Base-by-base conservation (phyloP, 1,139 yeast species). In the Arxiozyma slooffiae region DNA sequence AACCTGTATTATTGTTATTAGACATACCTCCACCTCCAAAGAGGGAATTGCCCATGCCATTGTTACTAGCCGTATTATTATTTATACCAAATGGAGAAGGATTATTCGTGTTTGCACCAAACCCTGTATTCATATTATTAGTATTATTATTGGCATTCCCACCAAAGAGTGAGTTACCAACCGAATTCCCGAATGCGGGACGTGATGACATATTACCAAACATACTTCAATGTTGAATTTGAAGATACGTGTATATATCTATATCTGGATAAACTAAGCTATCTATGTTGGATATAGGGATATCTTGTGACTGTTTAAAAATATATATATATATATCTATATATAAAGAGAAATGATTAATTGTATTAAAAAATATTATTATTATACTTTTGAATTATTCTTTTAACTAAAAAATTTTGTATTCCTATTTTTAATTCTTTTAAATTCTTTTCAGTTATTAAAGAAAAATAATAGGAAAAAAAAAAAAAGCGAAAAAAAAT, bases 71-170 rank as follows among this genome's bases (percentile, higher is more conserved):
- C 43, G 36, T 6, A 9, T 17, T 38, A 22, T 49, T 50, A 59
- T 58, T 51, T 54, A 53, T 71, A 70, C 66, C 74, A 74, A 77
- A 50, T 74, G 78, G 57, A 68, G 73, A 44, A 71, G 75, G 26
- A 21, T 30, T 42, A 17, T 11, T 17, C 14, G 45, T 30, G 7
- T 17, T 30, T 4, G 36, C 6, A 30, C 45, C 45, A 21, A 42
- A 42, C 16, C 45, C 48, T 70, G 69, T 38, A 26, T 22, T 53
- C 44, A 63, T 62, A 52, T 58, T 60, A 46, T 58, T 50, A n/a
- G n/a, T n/a, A 38, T 38, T 38, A 22, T 30, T 40, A 30, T 30
- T 52, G n/a, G 37, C 22, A 21, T 39, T 37, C 22, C 45, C 38
- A 20, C 38, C 39, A 16, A 42, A 42, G 23, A 39, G 38, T 4